phyloP scores from a whole-genome alignment of 1,284 basidiomycete species.

The Papiliotrema flavescens region DNA sequence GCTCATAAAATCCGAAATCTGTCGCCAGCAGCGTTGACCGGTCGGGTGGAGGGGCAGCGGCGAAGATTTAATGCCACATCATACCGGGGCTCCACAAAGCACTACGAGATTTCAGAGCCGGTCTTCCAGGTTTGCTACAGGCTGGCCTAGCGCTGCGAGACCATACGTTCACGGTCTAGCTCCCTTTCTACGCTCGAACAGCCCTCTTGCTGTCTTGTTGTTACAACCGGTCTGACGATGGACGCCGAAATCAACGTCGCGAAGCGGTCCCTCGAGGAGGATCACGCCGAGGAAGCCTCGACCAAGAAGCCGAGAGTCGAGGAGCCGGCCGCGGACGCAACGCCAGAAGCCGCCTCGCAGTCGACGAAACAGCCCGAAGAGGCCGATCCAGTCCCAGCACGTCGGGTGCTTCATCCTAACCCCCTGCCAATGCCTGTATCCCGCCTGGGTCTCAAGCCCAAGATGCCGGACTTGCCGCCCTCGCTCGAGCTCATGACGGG shows the following conservation, averaged over 20 bases:
- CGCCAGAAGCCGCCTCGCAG: neutral
- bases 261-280: constrained; percentile 1
- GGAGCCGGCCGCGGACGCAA: neutral
- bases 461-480: constrained; percentile 31
- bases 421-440: constrained; percentile 29
- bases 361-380: too few relatives aligned
- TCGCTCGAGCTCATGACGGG: constrained; percentile 38
- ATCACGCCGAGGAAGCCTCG: neutral
- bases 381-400: neutral
- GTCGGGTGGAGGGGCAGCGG: too few relatives aligned
- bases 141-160: too few relatives aligned
- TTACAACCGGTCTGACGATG: too few relatives aligned
- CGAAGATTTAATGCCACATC: too few relatives aligned
- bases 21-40: too few relatives aligned
- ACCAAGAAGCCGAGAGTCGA: constrained; percentile 1
- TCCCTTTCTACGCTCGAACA: neutral
- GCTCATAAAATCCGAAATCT: too few relatives aligned
- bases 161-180: neutral
- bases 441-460: constrained; percentile 34
- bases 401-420: neutral
- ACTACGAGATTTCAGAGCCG: too few relatives aligned
- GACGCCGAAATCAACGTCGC: neutral
- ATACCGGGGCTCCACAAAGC: too few relatives aligned
- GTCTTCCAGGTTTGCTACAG: too few relatives aligned
- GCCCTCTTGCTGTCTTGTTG: too few relatives aligned